A percentile compares a stretch with the other conserved stretches of the same genome.
Evolutionary conservation across 2,329 filamentous ascomycete genomes (phyloP).

Genomic region (Colletotrichum eremochloae): DNA sequence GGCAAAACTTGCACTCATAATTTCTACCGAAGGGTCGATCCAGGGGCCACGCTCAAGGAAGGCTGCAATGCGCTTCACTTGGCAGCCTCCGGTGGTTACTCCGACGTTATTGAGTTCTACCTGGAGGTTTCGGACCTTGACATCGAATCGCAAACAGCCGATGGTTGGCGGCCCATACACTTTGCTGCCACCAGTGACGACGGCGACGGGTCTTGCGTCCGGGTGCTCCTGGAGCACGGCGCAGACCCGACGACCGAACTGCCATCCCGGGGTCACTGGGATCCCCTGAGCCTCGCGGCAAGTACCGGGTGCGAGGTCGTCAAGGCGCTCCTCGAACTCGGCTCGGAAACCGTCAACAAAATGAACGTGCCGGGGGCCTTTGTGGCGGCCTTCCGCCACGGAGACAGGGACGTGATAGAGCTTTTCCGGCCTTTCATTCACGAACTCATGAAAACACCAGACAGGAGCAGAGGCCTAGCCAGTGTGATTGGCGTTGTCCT

Average conservation of each 20-base stretch:
- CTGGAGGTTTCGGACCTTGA: conserved; percentile 1
- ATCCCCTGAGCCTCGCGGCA: conserved; percentile 9
- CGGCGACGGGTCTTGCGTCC: background rate
- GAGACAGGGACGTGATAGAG: background rate
- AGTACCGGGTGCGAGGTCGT: background rate
- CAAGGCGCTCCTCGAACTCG: background rate
- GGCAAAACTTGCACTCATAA: background rate
- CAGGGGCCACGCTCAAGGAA: background rate
- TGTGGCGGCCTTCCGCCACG: background rate
- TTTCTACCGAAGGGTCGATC: background rate
- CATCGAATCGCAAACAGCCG: background rate
- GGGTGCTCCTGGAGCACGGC: conserved; percentile 18
- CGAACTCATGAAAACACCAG: background rate
- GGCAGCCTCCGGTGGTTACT: conserved; percentile 2
- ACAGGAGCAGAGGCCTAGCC: background rate
- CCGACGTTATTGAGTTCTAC: background rate
- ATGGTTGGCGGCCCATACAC: conserved; percentile 26
- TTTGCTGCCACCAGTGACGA: background rate
- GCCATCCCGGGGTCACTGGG: background rate
- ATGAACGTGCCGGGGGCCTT: background rate
- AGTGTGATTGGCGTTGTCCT: background rate
- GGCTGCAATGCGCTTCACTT: conserved; percentile 24
- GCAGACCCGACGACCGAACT: conserved; percentile 4
- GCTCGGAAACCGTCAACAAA: background rate
- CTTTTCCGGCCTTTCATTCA: background rate